A percentile compares a stretch with the other conserved stretches of the same genome.
Evolutionary conservation across 352 stramenopile genomes (phyloP).

Genomic region (Blastocystis sp.): DNA sequence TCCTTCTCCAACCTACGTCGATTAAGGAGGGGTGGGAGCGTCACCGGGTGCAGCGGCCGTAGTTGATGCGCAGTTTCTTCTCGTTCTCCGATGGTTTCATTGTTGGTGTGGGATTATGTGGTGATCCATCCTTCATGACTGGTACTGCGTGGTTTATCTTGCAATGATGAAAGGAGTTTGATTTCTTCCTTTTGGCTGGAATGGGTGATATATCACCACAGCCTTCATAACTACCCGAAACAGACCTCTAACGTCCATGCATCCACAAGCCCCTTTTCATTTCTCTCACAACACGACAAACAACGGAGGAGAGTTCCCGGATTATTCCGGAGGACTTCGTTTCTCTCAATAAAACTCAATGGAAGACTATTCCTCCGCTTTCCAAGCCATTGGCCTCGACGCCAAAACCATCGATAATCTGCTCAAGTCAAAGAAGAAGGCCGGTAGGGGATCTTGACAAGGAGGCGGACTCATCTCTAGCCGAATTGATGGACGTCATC

Average conservation of each 20-base stretch:
- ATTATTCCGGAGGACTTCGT: slow-evolving; percentile 1
- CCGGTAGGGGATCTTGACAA: slow-evolving; percentile 25
- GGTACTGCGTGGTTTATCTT: no score
- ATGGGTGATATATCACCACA: not conserved
- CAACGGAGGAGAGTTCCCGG: slow-evolving; percentile 2
- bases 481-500: slow-evolving; percentile 57
- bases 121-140: not conserved
- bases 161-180: not conserved
- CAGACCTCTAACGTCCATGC: no score
- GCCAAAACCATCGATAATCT: slow-evolving; percentile 64
- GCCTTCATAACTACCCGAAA: not conserved
- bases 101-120: not conserved
- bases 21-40: not conserved
- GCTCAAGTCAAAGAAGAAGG: slow-evolving; percentile 69
- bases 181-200: not conserved
- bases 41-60: slow-evolving; percentile 7
- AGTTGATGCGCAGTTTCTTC: slow-evolving; percentile 39
- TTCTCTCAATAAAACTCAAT: not conserved
- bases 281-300: not conserved
- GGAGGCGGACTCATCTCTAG: not conserved
- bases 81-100: not conserved
- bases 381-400: slow-evolving; percentile 64
- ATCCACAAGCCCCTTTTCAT: no score
- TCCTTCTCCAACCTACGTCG: not conserved
- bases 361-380: slow-evolving; percentile 44